Evolutionary conservation across 2,329 filamentous ascomycete genomes (phyloP).

Genomic region (Diaporthe sp.): DNA sequence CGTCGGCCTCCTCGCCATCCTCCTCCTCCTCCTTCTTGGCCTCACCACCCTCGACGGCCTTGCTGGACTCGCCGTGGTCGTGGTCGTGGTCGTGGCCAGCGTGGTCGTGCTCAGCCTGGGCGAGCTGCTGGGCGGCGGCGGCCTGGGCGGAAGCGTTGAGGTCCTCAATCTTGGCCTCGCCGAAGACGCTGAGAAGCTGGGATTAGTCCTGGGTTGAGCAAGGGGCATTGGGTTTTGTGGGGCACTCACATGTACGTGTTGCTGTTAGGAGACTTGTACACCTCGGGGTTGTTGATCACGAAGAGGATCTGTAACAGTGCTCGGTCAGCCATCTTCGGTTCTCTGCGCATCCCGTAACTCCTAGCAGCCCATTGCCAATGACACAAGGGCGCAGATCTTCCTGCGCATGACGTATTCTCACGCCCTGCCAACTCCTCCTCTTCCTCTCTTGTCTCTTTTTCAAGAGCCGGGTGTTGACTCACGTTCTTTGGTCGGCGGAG

Average conservation of each 20-base stretch:
- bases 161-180: constrained; percentile 99
- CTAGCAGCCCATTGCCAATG: not conserved
- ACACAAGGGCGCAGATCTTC: not conserved
- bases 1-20: constrained; percentile 95
- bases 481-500: constrained; percentile 99
- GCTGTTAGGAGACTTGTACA: constrained; percentile 99
- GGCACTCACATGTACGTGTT: constrained; percentile 97
- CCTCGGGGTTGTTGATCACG: constrained; percentile 99
- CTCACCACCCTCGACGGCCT: constrained; percentile 66
- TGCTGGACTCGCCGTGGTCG: constrained; percentile 78
- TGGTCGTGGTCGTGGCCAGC: constrained; percentile 79
- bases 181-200: constrained; percentile 80
- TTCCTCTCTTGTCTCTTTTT: not conserved
- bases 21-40: constrained; percentile 83
- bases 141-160: constrained; percentile 98
- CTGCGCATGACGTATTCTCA: constrained; percentile 13
- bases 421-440: not conserved
- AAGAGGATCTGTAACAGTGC: constrained; percentile 84
- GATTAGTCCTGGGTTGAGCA: constrained; percentile 33
- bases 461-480: constrained; percentile 56
- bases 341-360: not conserved
- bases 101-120: constrained; percentile 74
- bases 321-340: constrained; percentile 7
- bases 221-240: not conserved
- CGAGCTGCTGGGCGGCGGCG: constrained; percentile 94